These are phyloP conservation scores for Nemania sp. DNA, from an alignment of 2,329 filamentous ascomycete species.

Conservation along the genomic window DNA sequence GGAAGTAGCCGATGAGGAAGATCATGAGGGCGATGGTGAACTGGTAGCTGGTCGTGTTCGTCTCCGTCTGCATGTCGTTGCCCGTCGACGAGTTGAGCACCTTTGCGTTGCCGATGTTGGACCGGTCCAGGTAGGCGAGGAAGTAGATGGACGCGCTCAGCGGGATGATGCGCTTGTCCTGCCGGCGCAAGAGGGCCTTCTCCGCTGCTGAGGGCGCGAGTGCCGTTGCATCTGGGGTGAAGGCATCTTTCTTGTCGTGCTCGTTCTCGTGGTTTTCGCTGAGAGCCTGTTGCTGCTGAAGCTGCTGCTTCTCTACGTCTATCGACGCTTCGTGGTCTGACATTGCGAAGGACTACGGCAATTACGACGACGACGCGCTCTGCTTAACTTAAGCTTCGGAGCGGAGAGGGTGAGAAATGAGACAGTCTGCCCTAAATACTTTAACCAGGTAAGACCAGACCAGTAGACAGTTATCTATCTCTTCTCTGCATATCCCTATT, in stretches of 20 bases:
- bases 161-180: slow-evolving; percentile 59
- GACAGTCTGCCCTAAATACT: too few species aligned
- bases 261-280: slow-evolving; percentile 32
- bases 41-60: slow-evolving; percentile 38
- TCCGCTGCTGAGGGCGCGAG: slow-evolving; percentile 28
- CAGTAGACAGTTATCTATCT: too few species aligned
- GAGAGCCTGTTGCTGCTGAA: slow-evolving; percentile 9
- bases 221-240: background rate
- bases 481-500: too few species aligned
- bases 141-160: slow-evolving; percentile 59
- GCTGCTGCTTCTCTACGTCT: slow-evolving; percentile 36
- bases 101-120: slow-evolving; percentile 54
- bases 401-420: too few species aligned
- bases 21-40: slow-evolving; percentile 46
- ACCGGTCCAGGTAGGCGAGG: slow-evolving; percentile 61
- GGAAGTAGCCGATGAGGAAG: slow-evolving; percentile 42
- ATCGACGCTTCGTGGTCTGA: slow-evolving; percentile 23
- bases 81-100: slow-evolving; percentile 44
- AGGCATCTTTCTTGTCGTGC: too few species aligned
- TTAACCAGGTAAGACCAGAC: too few species aligned
- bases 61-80: slow-evolving; percentile 44
- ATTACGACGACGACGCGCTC: too few species aligned
- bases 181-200: slow-evolving; percentile 44
- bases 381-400: too few species aligned
- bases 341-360: slow-evolving; percentile 25